Evolutionary conservation across 192 early-diverging fungal species (phyloP), one percentile per base, ranked within the genome.

Genomic region (Dissophora ornata): DNA sequence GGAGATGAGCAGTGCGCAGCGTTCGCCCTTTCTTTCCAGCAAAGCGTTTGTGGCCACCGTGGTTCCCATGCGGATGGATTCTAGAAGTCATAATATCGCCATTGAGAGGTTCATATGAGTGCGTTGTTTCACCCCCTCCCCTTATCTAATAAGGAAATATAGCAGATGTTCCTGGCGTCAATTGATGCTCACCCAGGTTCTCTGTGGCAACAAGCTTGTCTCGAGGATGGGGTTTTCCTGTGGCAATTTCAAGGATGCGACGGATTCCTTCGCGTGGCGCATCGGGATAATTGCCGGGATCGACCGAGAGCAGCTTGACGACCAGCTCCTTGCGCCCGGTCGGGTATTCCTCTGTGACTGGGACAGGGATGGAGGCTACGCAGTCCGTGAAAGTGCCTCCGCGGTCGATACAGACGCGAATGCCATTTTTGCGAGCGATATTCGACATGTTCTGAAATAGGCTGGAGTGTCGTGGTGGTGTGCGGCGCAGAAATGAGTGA

Each of bases 341-440:
- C 10, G 80, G 77, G 34, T 80, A 62, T 40, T 80, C 69, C 1
- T 67, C 63, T 16, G 89, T 82, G 21, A 81, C 74, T 16, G 81
- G 80, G 12, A 83, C 85, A 2, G 90, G 87, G 30, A 89, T 80
- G 49, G 89, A 91, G 2, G 88, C 95, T 48, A 95, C 91, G 80
- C 94, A 96, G 84, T 99, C 97, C 1, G 97, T 97, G 79, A 99
- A 97, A 6, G 97, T 99, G 21, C 97, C 97, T 15, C 97, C 97
- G 33, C 97, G 86, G 80, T 98, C 96, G 53, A 97, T 95, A 82
- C 90, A 91, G 50, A 95, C 87, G 18, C 70, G 69, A 24, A 82
- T 79, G 32, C 75, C 62, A 45, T 55, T 58, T n/a, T 58, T 58
- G 57, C 45, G 55, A 32, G 15, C 36, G 16, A 36, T 18, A 12